phyloP scores from a whole-genome alignment of 192 early-diverging fungal genomes.

The Coemansia guatemalensis region DNA sequence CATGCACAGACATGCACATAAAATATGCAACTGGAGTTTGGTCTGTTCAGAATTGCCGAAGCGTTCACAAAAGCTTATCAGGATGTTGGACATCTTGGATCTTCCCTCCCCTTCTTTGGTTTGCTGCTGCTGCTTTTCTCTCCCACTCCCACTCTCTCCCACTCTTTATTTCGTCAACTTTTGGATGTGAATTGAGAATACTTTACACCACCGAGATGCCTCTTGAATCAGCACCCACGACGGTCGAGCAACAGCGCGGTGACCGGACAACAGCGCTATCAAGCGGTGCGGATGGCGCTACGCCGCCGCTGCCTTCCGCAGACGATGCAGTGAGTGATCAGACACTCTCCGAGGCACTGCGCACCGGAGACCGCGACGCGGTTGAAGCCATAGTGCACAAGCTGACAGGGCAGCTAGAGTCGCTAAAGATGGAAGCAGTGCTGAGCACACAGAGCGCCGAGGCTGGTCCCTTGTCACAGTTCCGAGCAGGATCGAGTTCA shows the following conservation, averaged over 20 bases:
- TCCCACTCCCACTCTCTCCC: neutral
- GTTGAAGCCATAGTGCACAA: slow-evolving; percentile 47
- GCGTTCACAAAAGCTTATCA: neutral
- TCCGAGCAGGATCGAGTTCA: neutral
- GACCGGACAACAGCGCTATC: neutral
- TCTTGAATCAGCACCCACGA: neutral
- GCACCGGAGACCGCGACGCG: slow-evolving; percentile 48
- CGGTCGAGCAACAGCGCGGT: neutral
- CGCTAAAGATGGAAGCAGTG: slow-evolving; percentile 39
- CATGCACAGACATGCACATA: neutral
- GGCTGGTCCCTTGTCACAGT: slow-evolving; percentile 4
- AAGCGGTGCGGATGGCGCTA: slow-evolving; percentile 5
- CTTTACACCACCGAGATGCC: neutral
- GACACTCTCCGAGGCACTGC: slow-evolving; percentile 45
- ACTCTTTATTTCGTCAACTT: neutral
- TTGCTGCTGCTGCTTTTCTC: slow-evolving; percentile 2
- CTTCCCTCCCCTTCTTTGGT: neutral
- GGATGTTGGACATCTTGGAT: neutral
- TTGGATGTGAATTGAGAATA: neutral
- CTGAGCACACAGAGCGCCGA: slow-evolving; percentile 24
- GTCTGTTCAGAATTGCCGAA: neutral
- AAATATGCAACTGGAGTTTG: neutral
- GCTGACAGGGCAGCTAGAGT: slow-evolving; percentile 47
- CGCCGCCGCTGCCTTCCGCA: neutral
- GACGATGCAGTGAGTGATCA: slow-evolving; percentile 10